Evolutionary conservation across 2,329 filamentous ascomycete species (phyloP).

Genomic region (Diaporthe ampelina): DNA sequence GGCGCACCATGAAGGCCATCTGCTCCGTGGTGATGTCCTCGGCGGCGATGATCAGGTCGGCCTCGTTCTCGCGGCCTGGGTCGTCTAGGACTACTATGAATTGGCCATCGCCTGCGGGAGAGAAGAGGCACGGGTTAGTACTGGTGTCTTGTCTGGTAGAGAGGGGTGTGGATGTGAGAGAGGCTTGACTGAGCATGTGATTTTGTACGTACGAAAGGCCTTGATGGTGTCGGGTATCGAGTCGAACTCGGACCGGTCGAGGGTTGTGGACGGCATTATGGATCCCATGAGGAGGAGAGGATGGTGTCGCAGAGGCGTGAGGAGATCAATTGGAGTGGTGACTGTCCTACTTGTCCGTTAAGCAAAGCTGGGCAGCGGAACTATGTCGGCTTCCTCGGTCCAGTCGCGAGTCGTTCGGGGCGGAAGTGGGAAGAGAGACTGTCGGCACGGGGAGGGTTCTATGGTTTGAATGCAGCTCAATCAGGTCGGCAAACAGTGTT

Average conservation of each 20-base stretch:
- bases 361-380: conserved; percentile 24
- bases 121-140: conserved; percentile 27
- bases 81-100: conserved; percentile 98
- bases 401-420: conserved; percentile 20
- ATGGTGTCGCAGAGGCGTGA: background rate
- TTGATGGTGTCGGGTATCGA: conserved; percentile 74
- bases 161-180: background rate
- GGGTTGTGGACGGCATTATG: conserved; percentile 65
- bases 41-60: conserved; percentile 96
- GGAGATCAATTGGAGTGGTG: conserved; percentile 26
- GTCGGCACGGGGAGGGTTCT: background rate
- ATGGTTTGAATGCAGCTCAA: background rate
- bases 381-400: conserved; percentile 25
- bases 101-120: conserved; percentile 76
- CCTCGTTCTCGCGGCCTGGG: conserved; percentile 94
- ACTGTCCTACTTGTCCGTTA: conserved; percentile 2
- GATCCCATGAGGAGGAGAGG: conserved; percentile 34
- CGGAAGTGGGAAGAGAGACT: conserved; percentile 14
- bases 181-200: conserved; percentile 22
- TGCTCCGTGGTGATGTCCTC: conserved; percentile 86
- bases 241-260: conserved; percentile 70
- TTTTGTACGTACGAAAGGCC: conserved; percentile 70
- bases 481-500: background rate
- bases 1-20: conserved; percentile 95
- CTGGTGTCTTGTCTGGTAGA: conserved; percentile 40